A percentile compares a stretch with the other conserved stretches of the same genome.
Conservation (phyloP, 345 rosid species). For the Pugionium cornutum region DNA sequence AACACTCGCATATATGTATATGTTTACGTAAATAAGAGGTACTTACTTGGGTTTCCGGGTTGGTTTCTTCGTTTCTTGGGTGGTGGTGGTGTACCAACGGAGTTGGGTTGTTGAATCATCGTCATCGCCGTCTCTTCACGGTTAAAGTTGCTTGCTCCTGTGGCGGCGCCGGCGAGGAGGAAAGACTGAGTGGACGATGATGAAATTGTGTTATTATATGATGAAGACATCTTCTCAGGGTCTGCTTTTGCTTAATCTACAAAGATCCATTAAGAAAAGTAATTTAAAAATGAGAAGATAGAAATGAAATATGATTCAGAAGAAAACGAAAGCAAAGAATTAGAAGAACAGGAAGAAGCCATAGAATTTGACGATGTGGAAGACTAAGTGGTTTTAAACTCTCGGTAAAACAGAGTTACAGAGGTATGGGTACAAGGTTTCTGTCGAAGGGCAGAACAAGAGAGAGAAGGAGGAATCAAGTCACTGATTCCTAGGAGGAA, state of each 20-base stretch:
- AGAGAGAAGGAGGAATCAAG: too few species aligned
- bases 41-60: slow-evolving; percentile 78
- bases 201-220: slow-evolving; percentile 30
- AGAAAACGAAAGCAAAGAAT: slow-evolving; percentile 40
- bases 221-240: slow-evolving; percentile 36
- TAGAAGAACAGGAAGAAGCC: slow-evolving; percentile 43
- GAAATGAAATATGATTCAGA: slow-evolving; percentile 29
- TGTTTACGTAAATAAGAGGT: slow-evolving; percentile 11
- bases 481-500: too few species aligned
- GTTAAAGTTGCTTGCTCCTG: slow-evolving; percentile 15
- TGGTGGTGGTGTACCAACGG: slow-evolving; percentile 45
- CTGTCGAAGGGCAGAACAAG: too few species aligned
- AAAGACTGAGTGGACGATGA: slow-evolving; percentile 37
- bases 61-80: slow-evolving; percentile 74
- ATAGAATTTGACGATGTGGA: slow-evolving; percentile 40
- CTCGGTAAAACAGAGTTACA: too few species aligned
- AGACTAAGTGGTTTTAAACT: too few species aligned
- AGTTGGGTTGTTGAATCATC: slow-evolving; percentile 33
- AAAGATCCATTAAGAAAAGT: slow-evolving; percentile 29
- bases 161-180: slow-evolving; percentile 17
- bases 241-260: slow-evolving; percentile 34
- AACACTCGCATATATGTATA: too few species aligned
- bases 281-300: slow-evolving; percentile 18
- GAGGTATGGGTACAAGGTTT: too few species aligned
- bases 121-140: slow-evolving; percentile 17